Evolutionary conservation across 2,329 filamentous ascomycete genomes (phyloP).

Genomic region (Passalora sequoiae): DNA sequence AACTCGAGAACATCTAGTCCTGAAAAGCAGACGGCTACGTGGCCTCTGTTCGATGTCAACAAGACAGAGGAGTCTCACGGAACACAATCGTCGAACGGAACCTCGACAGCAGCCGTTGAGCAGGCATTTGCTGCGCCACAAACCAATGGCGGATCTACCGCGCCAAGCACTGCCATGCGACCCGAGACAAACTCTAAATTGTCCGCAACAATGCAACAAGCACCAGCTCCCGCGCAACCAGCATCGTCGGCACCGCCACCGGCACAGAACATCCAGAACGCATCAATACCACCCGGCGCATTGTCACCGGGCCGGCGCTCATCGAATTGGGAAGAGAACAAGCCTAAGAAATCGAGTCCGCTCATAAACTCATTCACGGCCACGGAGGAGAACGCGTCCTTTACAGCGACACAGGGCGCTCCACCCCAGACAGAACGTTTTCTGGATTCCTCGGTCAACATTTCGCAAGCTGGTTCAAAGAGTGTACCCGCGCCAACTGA

Average conservation of each 20-base stretch:
- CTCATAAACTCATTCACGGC: conserved; percentile 31
- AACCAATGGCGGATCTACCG: conserved; percentile 3
- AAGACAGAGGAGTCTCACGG: too few relatives aligned
- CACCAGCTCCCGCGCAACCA: not conserved
- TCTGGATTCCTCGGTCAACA: too few relatives aligned
- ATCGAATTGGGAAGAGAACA: conserved; percentile 15
- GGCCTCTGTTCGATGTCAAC: too few relatives aligned
- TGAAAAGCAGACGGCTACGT: too few relatives aligned
- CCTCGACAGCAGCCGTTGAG: too few relatives aligned
- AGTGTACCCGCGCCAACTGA: not conserved
- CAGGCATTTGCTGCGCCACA: too few relatives aligned
- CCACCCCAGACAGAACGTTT: too few relatives aligned
- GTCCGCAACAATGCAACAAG: conserved; percentile 11
- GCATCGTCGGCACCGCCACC: not conserved
- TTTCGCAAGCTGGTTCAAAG: too few relatives aligned
- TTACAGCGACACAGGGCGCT: not conserved
- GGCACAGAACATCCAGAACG: conserved; percentile 4
- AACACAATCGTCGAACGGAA: too few relatives aligned
- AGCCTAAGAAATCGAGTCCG: conserved; percentile 33
- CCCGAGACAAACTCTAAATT: conserved; percentile 20
- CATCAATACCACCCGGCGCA: conserved; percentile 11
- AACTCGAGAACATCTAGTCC: too few relatives aligned
- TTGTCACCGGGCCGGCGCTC: conserved; percentile 17
- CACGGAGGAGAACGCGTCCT: conserved; percentile 12
- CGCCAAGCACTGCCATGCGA: conserved; percentile 14